Base-by-base conservation (phyloP, 352 stramenopile species). In the Phytophthora meadii region DNA sequence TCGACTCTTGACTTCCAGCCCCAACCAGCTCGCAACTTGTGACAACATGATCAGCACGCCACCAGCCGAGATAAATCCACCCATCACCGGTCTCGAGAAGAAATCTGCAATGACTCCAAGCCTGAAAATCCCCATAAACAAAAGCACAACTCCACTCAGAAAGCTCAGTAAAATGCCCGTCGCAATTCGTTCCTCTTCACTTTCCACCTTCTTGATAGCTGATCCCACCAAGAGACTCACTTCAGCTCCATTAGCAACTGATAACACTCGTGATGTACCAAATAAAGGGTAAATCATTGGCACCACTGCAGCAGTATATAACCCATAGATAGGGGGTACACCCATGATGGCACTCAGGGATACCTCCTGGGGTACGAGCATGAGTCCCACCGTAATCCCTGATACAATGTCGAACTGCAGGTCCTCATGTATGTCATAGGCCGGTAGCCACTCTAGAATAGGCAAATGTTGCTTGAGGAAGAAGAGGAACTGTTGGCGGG, bases 341-440 rank as follows among this genome's bases (percentile, higher is more conserved):
- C 77, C 79, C 84, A 97, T 97, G 10, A 98, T 76, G 53, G 94
- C 88, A 14, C 89, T 91, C 50, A 98, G 94, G 36, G 79, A 92
- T 78, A 98, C 97, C 24, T 92, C 87, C 57, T 98, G 92, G 17
- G 93, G 94, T 54, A 98, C 84, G 28, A 97, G 74, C 90, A 98
- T 98, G 24, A 98, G 81, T 14, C 88, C 89, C 32, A 93, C 85
- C 2, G 85, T 92, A 65, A 91, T 72, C 27, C 81, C 85, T 0
- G 85, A 77, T 17, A 91, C 81, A 19, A 90, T 1, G 60, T 91
- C 85, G 46, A 76, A 84, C 65, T 90, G 88, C 37, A 93, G 64
- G 47, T 92, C 82, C 28, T 79, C 77, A 0, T 60, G 61, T 3
- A 90, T 8, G 45, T 89, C 61, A 67, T 95, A 95, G 12, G 56